Evolutionary conservation across 1,139 yeast species (phyloP), one percentile per base, ranked within the genome.

Genomic region (Lodderomyces margitis): DNA sequence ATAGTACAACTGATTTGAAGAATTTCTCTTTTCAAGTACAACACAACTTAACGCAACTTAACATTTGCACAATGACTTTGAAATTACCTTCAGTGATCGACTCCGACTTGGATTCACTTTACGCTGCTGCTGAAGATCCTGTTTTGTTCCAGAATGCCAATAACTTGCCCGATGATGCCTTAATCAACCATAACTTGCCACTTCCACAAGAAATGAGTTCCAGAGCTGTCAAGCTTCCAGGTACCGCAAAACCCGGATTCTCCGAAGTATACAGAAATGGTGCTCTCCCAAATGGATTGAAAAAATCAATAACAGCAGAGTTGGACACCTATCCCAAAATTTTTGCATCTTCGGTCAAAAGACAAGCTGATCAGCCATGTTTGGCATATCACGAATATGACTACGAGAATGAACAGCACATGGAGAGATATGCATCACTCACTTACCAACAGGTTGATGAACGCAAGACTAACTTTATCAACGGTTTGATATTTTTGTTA

Each of bases 191-290:
- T 28, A 40, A 46, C 38, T 45, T 66, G 27, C 74, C 74, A 3
- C 50, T 64, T 19, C 56, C 57, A 6, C 42, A 44, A 14, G 45
- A 47, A 9, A 39, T 42, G 3, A 38, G 44, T 36, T 40, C 48
- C 23, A 33, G 43, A 11, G 52, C 72, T 1, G 53, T 58, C 5
- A 56, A 66, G 4, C 44, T 68, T 15, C 59, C 64, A 1, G 69
- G 68, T 2, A 55, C 71, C 11, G 61, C 50, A 21, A 49, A 51
- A 23, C 53, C 48, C 1, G 74, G 71, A 1, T 62, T 46, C 44
- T 62, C 71, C 10, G 53, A 59, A 10, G 57, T 68, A 36, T 70
- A 62, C 52, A 51, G 75, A 34, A 68, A 66, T 48, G 57, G 58
- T 21, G 52, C 52, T 30, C 39, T 38, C n/a, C 59, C 64, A 14